These are phyloP conservation scores for Kandelia obovata DNA, from an alignment of 345 rosid genomes.

Conservation along the genomic window DNA sequence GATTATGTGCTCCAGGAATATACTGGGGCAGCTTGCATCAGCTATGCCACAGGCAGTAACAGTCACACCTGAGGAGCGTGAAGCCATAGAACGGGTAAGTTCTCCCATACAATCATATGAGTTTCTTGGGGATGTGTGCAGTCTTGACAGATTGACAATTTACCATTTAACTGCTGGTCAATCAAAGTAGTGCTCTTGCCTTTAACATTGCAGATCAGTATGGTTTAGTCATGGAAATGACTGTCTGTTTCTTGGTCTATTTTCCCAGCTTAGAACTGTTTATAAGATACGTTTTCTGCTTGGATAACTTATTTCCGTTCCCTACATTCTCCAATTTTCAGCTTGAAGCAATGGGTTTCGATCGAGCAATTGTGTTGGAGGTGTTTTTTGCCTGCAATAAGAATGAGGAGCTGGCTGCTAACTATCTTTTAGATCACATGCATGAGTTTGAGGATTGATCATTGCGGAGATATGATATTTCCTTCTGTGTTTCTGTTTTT, in stretches of 20 bases:
- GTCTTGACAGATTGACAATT: not conserved
- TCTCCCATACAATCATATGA: not conserved
- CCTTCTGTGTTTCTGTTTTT: not conserved
- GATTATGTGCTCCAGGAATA: slow-evolving; percentile 40
- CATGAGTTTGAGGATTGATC: slow-evolving; percentile 78
- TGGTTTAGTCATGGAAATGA: not conserved
- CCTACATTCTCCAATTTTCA: slow-evolving; percentile 8
- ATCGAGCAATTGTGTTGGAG: slow-evolving; percentile 67
- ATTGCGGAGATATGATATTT: not conserved
- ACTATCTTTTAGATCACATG: slow-evolving; percentile 89
- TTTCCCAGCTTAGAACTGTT: not conserved
- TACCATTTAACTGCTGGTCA: not conserved
- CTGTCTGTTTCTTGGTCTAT: too few relatives aligned
- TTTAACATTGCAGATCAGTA: too few relatives aligned
- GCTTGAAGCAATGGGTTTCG: slow-evolving; percentile 96
- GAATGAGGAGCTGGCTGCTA: slow-evolving; percentile 91
- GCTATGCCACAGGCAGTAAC: slow-evolving; percentile 83
- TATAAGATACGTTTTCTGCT: not conserved
- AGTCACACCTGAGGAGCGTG: slow-evolving; percentile 92
- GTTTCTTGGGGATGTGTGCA: not conserved
- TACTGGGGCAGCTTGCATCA: slow-evolving; percentile 63
- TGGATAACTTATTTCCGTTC: too few relatives aligned
- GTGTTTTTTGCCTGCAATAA: slow-evolving; percentile 94
- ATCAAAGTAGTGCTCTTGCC: not conserved
- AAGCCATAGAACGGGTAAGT: slow-evolving; percentile 87